Conservation (phyloP, 495 filamentous ascomycete species). For the Daldinia bambusicola region DNA sequence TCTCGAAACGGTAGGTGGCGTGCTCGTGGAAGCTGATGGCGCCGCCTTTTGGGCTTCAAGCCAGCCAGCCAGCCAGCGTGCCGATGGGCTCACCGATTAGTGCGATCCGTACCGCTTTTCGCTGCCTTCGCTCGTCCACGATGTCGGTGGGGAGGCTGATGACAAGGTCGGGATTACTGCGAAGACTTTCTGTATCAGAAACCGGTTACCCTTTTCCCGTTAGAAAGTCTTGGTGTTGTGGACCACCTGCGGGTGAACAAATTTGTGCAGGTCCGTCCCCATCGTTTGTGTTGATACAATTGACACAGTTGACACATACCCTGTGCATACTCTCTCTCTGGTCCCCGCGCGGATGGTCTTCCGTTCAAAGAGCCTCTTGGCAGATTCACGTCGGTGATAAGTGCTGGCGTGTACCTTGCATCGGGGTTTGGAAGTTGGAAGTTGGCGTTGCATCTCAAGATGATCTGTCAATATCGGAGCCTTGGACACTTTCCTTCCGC, state of each 20-base stretch:
- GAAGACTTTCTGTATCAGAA: conserved; percentile 36
- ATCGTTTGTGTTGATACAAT: conserved; percentile 48
- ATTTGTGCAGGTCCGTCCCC: conserved; percentile 38
- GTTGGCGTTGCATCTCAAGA: conserved; percentile 36
- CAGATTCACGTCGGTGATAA: conserved; percentile 28
- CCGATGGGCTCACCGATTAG: conserved; percentile 48
- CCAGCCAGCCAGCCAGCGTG: conserved; percentile 35
- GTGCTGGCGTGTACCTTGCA: conserved; percentile 15
- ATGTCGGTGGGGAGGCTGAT: conserved; percentile 42
- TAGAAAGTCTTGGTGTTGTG: conserved; percentile 42
- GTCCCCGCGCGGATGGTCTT: conserved; percentile 29
- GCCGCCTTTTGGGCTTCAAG: conserved; percentile 20
- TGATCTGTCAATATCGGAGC: conserved; percentile 35
- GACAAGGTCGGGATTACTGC: conserved; percentile 41
- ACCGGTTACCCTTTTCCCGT: conserved; percentile 39
- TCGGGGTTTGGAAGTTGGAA: conserved; percentile 16
- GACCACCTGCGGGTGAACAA: conserved; percentile 36
- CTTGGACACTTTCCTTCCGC: conserved; percentile 36
- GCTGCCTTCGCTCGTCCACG: conserved; percentile 39
- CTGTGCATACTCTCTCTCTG: conserved; percentile 35
- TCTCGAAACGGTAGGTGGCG: conserved; percentile 50
- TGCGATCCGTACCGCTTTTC: conserved; percentile 44
- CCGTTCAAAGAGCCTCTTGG: conserved; percentile 31
- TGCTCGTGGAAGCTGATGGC: conserved; percentile 48
- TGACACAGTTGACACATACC: conserved; percentile 37